Conservation (phyloP, 129 eudicot genomes). For the Flaveria ramosissima region DNA sequence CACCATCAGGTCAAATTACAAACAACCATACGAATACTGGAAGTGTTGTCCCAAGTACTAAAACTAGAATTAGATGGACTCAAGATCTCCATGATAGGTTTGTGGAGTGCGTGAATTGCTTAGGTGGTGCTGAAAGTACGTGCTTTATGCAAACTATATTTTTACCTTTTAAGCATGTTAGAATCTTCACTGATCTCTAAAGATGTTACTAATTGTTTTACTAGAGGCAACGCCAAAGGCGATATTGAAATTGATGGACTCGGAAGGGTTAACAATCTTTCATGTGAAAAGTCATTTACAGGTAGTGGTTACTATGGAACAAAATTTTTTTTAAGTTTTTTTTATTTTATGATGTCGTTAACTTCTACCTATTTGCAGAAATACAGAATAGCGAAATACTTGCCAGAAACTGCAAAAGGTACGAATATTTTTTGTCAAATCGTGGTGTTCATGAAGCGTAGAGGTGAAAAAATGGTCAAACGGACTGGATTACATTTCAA, state of each 20-base stretch:
- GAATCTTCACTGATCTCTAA: not conserved
- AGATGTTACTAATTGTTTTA: not conserved
- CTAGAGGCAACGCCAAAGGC: constrained; percentile 97
- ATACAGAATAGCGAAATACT: constrained; percentile 77
- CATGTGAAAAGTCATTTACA: constrained; percentile 97
- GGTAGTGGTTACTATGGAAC: constrained; percentile 38
- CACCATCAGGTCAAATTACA: constrained; percentile 34
- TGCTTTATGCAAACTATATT: constrained; percentile 4
- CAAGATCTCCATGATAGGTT: constrained; percentile 95
- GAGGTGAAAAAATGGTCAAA: not conserved
- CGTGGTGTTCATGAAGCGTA: not conserved
- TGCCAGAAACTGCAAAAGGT: constrained; percentile 82
- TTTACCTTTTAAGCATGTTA: constrained; percentile 1
- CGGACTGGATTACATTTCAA: not conserved
- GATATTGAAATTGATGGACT: constrained; percentile 81
- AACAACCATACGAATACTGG: constrained; percentile 39
- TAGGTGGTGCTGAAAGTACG: constrained; percentile 92
- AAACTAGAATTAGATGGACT: constrained; percentile 91
- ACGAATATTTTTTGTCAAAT: constrained; percentile 21
- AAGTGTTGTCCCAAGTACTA: constrained; percentile 47
- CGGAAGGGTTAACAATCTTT: constrained; percentile 82
- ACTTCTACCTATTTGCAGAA: constrained; percentile 48
- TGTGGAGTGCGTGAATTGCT: constrained; percentile 84
- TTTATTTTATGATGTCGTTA: not conserved
- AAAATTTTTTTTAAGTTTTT: constrained; percentile 3